Evolutionary conservation across 1,139 yeast genomes (phyloP).

Genomic region (Debaryomyces sp.): DNA sequence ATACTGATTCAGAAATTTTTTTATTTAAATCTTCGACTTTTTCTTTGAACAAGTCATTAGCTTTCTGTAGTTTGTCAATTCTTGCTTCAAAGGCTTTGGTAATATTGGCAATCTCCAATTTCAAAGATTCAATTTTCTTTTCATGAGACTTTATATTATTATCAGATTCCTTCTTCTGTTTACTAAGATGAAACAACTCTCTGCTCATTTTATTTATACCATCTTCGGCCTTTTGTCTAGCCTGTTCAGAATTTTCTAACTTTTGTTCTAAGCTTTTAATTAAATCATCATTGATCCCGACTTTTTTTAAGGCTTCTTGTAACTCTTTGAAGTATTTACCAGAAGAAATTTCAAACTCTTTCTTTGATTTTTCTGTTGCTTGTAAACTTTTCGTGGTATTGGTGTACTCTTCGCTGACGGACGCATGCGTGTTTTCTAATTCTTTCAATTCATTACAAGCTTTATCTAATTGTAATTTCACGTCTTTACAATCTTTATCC

Average conservation of each 20-base stretch:
- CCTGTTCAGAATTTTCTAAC: conserved; percentile 34
- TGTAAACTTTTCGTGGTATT: conserved; percentile 37
- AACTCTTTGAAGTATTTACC: conserved; percentile 31
- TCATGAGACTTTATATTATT: conserved; percentile 8
- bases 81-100: conserved; percentile 26
- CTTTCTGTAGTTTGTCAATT: conserved; percentile 23
- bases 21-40: conserved; percentile 28
- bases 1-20: conserved; percentile 14
- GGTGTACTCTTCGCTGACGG: conserved; percentile 33
- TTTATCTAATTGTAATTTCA: conserved; percentile 19
- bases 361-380: conserved; percentile 34
- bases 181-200: conserved; percentile 69
- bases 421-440: conserved; percentile 25
- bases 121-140: conserved; percentile 10
- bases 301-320: conserved; percentile 29
- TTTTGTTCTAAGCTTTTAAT: conserved; percentile 29
- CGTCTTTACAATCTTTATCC: conserved; percentile 29
- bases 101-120: conserved; percentile 22
- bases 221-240: conserved; percentile 73
- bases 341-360: conserved; percentile 33
- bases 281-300: conserved; percentile 24
- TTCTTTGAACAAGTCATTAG: conserved; percentile 24
- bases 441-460: conserved; percentile 23
- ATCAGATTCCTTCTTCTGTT: conserved; percentile 49
- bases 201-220: conserved; percentile 91